Base-by-base conservation (phyloP, 495 filamentous ascomycete genomes). In the Poronia punctata region DNA sequence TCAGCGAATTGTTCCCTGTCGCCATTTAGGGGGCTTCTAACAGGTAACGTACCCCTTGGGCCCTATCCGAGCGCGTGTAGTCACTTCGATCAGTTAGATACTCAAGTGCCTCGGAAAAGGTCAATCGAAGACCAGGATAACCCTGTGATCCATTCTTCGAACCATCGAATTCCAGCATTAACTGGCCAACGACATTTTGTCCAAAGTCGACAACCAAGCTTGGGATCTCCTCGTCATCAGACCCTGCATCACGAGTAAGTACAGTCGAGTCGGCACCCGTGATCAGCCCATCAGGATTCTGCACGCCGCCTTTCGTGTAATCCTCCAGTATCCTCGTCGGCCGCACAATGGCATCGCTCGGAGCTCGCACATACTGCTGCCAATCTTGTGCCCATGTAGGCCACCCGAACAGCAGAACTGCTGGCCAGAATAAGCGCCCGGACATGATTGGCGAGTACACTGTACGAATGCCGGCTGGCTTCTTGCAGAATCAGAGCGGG, bases 41-140 rank as follows among this genome's bases (percentile, higher is more conserved):
- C n/a, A n/a, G n/a, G n/a, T 10, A 5, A 36, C 41, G 14, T 23
- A 44, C 41, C 26, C 34, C 25, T n/a, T 24, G 20, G 1, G 33
- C 59, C 45, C 68, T 69, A 36, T 69, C 52, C 17, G 66, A 69
- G 11, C 66, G 48, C 4, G 64, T 64, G 37, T 68, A 72, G 35
- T 70, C 68, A 39, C 61, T 66, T 18, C 56, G 50, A 36, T 66
- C 49, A 10, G 51, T 59, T 9, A 72, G 52, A 37, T 57, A 68
- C 24, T 70, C 56, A 16, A 63, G 32, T 0, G 59, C 61, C 47
- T 72, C 68, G 23, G 67, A 70, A 46, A 72, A 72, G 4, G 65
- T 62, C 40, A 72, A 38, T 38, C 55, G 53, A 12, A 70, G 37
- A 0, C 67, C 68, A 15, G 66, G 68, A 20, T 56, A 45, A 3